phyloP scores from a whole-genome alignment of 2,329 filamentous ascomycete species.

The Penicillium aurantiogriseum region DNA sequence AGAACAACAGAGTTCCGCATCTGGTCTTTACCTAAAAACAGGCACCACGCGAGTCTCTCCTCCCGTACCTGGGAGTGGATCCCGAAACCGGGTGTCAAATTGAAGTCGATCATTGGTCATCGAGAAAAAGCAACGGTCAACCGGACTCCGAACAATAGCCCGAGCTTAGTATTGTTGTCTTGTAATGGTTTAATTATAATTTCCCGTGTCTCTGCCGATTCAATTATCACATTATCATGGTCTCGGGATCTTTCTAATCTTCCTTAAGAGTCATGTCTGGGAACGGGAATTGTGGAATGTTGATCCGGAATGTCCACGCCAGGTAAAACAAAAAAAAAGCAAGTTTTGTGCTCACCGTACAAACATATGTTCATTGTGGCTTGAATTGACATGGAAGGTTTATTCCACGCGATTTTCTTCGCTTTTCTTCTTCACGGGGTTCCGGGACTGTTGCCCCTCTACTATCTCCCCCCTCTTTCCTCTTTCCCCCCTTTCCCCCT shows the following conservation, averaged over 20 bases:
- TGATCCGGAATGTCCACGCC: slow-evolving; percentile 4
- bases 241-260: not conserved
- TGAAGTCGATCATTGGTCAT: not conserved
- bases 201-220: not conserved
- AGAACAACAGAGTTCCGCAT: slow-evolving; percentile 5
- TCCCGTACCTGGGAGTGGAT: not conserved
- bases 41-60: slow-evolving; percentile 2
- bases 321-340: not conserved
- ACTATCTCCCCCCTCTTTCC: not conserved
- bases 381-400: not conserved
- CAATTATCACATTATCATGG: not conserved
- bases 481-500: not conserved
- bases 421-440: not conserved
- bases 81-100: not conserved
- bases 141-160: slow-evolving; percentile 11
- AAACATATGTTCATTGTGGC: not conserved
- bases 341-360: not conserved
- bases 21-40: slow-evolving; percentile 9
- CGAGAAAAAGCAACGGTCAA: not conserved
- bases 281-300: slow-evolving; percentile 1
- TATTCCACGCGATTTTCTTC: not conserved
- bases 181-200: not conserved
- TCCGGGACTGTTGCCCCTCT: not conserved
- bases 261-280: not conserved
- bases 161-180: slow-evolving; percentile 12